Conservation (phyloP, 2,329 filamentous ascomycete species). For the Botrytis galanthina region DNA sequence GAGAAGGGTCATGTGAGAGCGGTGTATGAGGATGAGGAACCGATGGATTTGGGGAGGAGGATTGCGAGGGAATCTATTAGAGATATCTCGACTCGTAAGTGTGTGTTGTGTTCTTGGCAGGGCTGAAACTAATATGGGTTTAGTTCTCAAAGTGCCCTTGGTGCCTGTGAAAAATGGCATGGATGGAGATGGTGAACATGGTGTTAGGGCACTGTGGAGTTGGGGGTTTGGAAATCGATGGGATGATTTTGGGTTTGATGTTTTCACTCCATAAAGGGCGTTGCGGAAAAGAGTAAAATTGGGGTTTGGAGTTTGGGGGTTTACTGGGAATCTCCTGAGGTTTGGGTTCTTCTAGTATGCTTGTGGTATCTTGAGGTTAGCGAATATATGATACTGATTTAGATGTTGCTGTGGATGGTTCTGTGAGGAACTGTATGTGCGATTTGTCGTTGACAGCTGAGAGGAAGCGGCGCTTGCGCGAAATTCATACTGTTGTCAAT, state of each 20-base stretch:
- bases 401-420: background rate
- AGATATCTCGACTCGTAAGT: background rate
- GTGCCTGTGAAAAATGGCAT: background rate
- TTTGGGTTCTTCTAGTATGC: no score
- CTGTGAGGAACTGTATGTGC: accelerated
- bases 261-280: background rate
- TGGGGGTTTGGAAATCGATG: background rate
- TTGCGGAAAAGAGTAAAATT: background rate
- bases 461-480: background rate
- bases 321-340: background rate
- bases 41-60: background rate
- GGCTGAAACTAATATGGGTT: background rate
- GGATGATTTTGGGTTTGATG: background rate
- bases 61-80: background rate
- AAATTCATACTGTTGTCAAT: background rate
- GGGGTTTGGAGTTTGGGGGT: background rate
- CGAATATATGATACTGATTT: background rate
- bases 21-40: background rate
- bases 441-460: background rate
- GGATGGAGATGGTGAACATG: background rate
- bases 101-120: background rate
- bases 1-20: background rate
- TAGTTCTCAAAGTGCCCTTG: background rate
- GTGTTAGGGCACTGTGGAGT: background rate
- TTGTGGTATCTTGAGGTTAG: background rate